phyloP scores from a whole-genome alignment of 371 early-diverging fungal species.

The Funneliformis caledonium region DNA sequence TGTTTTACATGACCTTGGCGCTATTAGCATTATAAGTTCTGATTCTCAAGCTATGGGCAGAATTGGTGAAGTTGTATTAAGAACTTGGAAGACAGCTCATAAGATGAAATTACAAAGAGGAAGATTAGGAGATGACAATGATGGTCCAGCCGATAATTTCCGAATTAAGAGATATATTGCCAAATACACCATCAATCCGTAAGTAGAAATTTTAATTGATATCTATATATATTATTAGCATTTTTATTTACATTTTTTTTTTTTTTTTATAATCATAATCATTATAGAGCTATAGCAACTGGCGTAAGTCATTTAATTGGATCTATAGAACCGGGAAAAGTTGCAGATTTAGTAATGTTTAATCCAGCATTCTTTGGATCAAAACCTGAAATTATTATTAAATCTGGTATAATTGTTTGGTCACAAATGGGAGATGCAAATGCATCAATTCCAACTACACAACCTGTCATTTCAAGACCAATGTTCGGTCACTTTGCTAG shows the following conservation, averaged over 20 bases:
- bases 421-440: slow-evolving; percentile 90
- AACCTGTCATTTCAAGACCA: slow-evolving; percentile 83
- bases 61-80: slow-evolving; percentile 85
- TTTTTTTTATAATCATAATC: neutral
- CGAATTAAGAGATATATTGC: slow-evolving; percentile 86
- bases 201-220: slow-evolving; percentile 44
- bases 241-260: neutral
- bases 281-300: slow-evolving; percentile 77
- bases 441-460: slow-evolving; percentile 89
- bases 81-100: slow-evolving; percentile 94
- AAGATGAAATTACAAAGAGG: slow-evolving; percentile 90
- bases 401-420: slow-evolving; percentile 84
- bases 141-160: slow-evolving; percentile 71
- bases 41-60: slow-evolving; percentile 96
- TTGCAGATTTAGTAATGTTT: slow-evolving; percentile 90
- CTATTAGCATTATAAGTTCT: slow-evolving; percentile 88
- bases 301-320: slow-evolving; percentile 91
- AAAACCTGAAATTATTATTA: slow-evolving; percentile 84
- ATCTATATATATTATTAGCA: neutral
- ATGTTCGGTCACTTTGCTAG: slow-evolving; percentile 79
- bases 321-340: slow-evolving; percentile 88
- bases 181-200: slow-evolving; percentile 95
- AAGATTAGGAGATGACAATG: slow-evolving; percentile 53
- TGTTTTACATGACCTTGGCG: slow-evolving; percentile 89
- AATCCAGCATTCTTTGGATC: slow-evolving; percentile 85